Conservation (phyloP, 2,329 filamentous ascomycete species). For the Verticillium alfalfae region DNA sequence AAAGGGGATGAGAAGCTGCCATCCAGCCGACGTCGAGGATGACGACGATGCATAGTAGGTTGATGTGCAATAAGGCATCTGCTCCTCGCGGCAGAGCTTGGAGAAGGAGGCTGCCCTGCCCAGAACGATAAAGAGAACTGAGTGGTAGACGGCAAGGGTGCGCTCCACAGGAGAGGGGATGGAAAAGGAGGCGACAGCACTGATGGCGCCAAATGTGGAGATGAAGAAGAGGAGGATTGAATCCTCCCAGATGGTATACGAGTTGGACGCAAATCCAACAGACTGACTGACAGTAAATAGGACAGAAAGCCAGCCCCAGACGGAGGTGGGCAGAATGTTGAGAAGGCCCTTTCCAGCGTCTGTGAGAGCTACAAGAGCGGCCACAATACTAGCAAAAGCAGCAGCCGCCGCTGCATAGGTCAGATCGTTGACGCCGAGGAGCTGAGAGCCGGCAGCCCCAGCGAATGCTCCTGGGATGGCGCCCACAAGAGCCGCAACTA, state of each 20-base stretch:
- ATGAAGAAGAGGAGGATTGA: slow-evolving; percentile 90
- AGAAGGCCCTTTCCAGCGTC: slow-evolving; percentile 35
- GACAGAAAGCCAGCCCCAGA: slow-evolving; percentile 86
- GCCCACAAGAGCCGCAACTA: slow-evolving; percentile 27
- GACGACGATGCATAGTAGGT: slow-evolving; percentile 92
- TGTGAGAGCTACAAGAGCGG: slow-evolving; percentile 35
- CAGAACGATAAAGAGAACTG: slow-evolving; percentile 73
- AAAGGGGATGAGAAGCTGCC: slow-evolving; percentile 81
- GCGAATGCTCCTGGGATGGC: slow-evolving; percentile 24
- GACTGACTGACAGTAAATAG: slow-evolving; percentile 82
- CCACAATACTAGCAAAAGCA: slow-evolving; percentile 37
- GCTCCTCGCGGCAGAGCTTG: slow-evolving; percentile 91
- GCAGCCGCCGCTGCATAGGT: slow-evolving; percentile 24
- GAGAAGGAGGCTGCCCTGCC: slow-evolving; percentile 80
- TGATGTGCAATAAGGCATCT: slow-evolving; percentile 93
- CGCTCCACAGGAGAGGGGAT: slow-evolving; percentile 63
- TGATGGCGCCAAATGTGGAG: slow-evolving; percentile 76
- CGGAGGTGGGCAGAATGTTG: slow-evolving; percentile 60
- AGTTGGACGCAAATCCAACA: slow-evolving; percentile 94
- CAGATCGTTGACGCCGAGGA: slow-evolving; percentile 29
- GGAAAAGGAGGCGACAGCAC: slow-evolving; percentile 68
- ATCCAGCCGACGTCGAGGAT: slow-evolving; percentile 86
- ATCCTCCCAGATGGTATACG: slow-evolving; percentile 98
- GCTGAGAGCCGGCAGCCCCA: slow-evolving; percentile 22
- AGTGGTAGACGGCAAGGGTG: slow-evolving; percentile 77